Conservation (phyloP, 371 early-diverging fungal genomes). For the Mucor plumbeus region DNA sequence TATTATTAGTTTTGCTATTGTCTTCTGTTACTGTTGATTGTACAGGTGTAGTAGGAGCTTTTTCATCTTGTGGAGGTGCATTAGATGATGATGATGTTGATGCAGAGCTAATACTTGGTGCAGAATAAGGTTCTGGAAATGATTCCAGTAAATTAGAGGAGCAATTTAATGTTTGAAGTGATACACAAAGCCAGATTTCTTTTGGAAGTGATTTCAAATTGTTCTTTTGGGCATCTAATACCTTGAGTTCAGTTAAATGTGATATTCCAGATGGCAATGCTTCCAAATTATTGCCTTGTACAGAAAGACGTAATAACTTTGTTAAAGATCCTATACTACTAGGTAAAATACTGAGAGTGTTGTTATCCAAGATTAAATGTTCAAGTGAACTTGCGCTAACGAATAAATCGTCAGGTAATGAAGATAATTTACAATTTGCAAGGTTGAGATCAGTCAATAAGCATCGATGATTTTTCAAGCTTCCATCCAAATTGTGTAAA, state of each 20-base stretch:
- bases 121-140: constrained; percentile 40
- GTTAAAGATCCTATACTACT: constrained; percentile 60
- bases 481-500: constrained; percentile 3
- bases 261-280: constrained; percentile 42
- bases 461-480: constrained; percentile 4
- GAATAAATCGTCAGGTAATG: constrained; percentile 70
- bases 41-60: background rate
- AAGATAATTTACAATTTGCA: constrained; percentile 74
- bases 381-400: constrained; percentile 59
- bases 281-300: constrained; percentile 77
- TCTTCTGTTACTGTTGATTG: background rate
- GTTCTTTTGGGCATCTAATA: constrained; percentile 56
- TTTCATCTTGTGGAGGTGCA: background rate
- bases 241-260: constrained; percentile 36
- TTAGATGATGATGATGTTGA: background rate
- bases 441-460: constrained; percentile 62
- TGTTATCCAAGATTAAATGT: constrained; percentile 69
- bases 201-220: constrained; percentile 75
- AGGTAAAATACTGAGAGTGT: constrained; percentile 75
- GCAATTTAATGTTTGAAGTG: constrained; percentile 66
- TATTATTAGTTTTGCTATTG: background rate
- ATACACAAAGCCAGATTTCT: constrained; percentile 84
- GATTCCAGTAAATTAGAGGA: constrained; percentile 76
- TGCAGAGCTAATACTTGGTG: constrained; percentile 24
- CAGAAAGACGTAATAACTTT: constrained; percentile 62